Conservation (phyloP, 2,329 filamentous ascomycete species). For the Penicillium sp. region DNA sequence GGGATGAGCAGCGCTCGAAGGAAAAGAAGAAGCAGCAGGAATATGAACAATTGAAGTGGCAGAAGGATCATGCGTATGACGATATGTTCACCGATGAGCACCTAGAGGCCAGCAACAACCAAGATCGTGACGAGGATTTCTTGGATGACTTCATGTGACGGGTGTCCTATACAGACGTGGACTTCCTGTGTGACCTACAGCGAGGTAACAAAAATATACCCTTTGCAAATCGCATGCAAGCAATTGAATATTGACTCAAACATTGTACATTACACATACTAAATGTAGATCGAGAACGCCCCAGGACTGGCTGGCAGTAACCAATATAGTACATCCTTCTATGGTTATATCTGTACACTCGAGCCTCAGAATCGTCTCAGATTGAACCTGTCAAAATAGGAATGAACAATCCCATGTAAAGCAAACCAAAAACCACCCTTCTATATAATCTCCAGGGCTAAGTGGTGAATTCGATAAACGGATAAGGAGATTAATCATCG, state of each 20-base stretch:
- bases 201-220: constrained; percentile 9
- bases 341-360: too few relatives aligned
- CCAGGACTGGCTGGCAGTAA: too few relatives aligned
- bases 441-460: neutral
- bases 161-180: neutral
- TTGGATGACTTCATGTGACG: constrained; percentile 93
- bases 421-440: too few relatives aligned
- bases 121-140: constrained; percentile 70
- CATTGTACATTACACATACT: neutral
- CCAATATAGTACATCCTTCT: too few relatives aligned
- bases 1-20: constrained; percentile 42
- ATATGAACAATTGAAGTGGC: constrained; percentile 84
- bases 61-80: constrained; percentile 98
- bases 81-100: constrained; percentile 85
- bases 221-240: neutral
- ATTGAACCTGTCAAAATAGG: too few relatives aligned
- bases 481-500: constrained; percentile 16
- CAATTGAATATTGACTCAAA: neutral
- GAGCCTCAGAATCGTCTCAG: too few relatives aligned
- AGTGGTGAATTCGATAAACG: neutral
- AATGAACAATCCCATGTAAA: too few relatives aligned
- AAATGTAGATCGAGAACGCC: too few relatives aligned
- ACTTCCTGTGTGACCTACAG: neutral
- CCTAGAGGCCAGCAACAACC: constrained; percentile 77
- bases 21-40: constrained; percentile 63